Evolutionary conservation across 164 flowering plant species (phyloP).

Genomic region (Chimonanthus salicifolius): DNA sequence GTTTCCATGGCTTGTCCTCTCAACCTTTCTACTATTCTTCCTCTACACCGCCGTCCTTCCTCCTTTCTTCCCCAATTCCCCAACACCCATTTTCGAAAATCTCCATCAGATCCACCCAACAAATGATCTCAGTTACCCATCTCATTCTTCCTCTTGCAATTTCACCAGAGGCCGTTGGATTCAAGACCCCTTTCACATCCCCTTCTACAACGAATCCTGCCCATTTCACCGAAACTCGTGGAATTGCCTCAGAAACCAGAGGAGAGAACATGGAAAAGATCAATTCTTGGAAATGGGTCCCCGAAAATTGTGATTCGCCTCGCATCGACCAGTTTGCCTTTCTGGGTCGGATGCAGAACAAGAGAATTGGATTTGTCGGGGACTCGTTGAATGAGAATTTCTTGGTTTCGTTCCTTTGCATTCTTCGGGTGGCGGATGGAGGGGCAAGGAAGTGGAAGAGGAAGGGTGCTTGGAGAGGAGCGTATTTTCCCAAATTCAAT

Average conservation of each 20-base stretch:
- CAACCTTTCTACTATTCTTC: conserved; percentile 37
- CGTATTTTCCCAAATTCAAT: conserved; percentile 76
- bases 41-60: conserved; percentile 49
- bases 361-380: conserved; percentile 80
- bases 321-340: conserved; percentile 56
- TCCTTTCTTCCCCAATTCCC: conserved; percentile 15
- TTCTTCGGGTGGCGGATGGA: conserved; percentile 56
- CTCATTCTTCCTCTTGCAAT: conserved; percentile 37
- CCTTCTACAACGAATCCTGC: conserved; percentile 62
- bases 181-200: conserved; percentile 32
- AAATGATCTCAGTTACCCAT: background rate
- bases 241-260: conserved; percentile 78
- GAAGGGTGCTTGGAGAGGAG: conserved; percentile 97
- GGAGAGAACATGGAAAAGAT: conserved; percentile 70
- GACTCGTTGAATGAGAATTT: conserved; percentile 95
- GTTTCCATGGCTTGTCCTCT: conserved; percentile 38
- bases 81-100: conserved; percentile 9
- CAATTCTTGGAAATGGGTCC: conserved; percentile 90
- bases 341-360: conserved; percentile 56
- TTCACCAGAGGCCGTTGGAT: conserved; percentile 69
- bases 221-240: conserved; percentile 88
- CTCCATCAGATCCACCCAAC: background rate
- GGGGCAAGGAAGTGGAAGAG: conserved; percentile 87
- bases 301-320: conserved; percentile 41
- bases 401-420: conserved; percentile 66